Evolutionary conservation across 306 rosid genomes (phyloP).

Genomic region (Alnus rubra): DNA sequence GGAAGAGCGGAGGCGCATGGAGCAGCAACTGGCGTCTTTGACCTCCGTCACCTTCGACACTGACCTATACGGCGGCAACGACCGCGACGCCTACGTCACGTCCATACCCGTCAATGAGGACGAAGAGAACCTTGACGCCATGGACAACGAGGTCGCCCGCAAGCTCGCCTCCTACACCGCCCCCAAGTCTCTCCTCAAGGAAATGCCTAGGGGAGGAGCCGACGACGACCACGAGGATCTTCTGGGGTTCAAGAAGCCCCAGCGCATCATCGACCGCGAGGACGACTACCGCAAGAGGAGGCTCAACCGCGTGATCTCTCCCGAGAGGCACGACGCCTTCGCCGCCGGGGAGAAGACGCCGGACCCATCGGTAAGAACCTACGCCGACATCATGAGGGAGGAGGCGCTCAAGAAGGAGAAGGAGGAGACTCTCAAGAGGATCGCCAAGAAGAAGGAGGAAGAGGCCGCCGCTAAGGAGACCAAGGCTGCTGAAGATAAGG

Average conservation of each 20-base stretch:
- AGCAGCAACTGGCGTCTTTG: conserved; percentile 64
- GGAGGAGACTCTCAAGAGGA: conserved; percentile 57
- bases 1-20: conserved; percentile 69
- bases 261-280: conserved; percentile 63
- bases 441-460: conserved; percentile 63
- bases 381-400: conserved; percentile 67
- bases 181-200: conserved; percentile 58
- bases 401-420: conserved; percentile 64
- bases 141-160: conserved; percentile 57
- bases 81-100: conserved; percentile 50
- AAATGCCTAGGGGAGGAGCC: conserved; percentile 48
- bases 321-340: conserved; percentile 66
- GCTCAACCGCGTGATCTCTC: conserved; percentile 56
- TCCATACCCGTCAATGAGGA: conserved; percentile 71
- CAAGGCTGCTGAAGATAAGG: conserved; percentile 24
- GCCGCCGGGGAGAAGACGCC: conserved; percentile 77
- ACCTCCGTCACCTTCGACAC: conserved; percentile 56
- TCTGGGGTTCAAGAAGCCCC: conserved; percentile 49
- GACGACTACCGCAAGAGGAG: conserved; percentile 60
- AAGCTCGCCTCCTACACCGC: conserved; percentile 63
- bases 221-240: conserved; percentile 47
- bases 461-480: conserved; percentile 40
- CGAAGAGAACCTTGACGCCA: conserved; percentile 50
- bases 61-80: conserved; percentile 55
- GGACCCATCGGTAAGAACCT: conserved; percentile 60